These are phyloP conservation scores for Acrocalymma vagum DNA, from an alignment of 2,329 filamentous ascomycete species.

Conservation along the genomic window DNA sequence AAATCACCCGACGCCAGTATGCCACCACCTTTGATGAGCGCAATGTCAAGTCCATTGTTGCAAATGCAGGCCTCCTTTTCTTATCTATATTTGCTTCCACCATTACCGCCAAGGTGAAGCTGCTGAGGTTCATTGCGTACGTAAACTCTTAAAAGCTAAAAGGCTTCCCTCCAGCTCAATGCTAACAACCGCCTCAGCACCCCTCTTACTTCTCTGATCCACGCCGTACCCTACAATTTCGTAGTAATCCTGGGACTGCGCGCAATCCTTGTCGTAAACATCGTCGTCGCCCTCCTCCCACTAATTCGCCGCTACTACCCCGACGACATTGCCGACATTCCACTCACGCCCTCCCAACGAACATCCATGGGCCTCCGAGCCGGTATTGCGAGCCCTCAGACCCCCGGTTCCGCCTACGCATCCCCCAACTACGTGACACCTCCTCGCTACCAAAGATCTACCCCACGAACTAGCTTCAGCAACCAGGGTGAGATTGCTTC, in stretches of 20 bases:
- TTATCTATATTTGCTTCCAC: conserved; percentile 52
- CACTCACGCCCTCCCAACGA: conserved; percentile 88
- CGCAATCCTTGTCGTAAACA: conserved; percentile 68
- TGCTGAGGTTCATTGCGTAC: conserved; percentile 32
- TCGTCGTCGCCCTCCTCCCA: conserved; percentile 74
- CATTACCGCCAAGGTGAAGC: conserved; percentile 27
- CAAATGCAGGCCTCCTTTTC: conserved; percentile 69
- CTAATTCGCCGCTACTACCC: conserved; percentile 66
- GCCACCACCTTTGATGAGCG: conserved; percentile 79
- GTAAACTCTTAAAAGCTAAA: conserved; percentile 3
- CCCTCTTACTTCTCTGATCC: conserved; percentile 45
- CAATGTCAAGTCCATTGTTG: conserved; percentile 74
- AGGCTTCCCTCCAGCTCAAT: background rate
- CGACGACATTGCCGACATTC: conserved; percentile 87
- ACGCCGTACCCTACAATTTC: conserved; percentile 44
- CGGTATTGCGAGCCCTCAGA: conserved; percentile 62
- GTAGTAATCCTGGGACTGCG: conserved; percentile 59
- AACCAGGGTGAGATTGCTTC: conserved; percentile 51
- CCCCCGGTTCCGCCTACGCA: conserved; percentile 65
- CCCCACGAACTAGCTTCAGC: conserved; percentile 66
- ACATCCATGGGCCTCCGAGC: conserved; percentile 82
- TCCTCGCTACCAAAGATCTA: conserved; percentile 83
- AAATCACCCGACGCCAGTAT: conserved; percentile 84
- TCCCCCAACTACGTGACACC: conserved; percentile 77
- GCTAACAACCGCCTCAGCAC: conserved; percentile 38